phyloP scores from a whole-genome alignment of 192 early-diverging fungal species.

The Backusella parvicylindrica region DNA sequence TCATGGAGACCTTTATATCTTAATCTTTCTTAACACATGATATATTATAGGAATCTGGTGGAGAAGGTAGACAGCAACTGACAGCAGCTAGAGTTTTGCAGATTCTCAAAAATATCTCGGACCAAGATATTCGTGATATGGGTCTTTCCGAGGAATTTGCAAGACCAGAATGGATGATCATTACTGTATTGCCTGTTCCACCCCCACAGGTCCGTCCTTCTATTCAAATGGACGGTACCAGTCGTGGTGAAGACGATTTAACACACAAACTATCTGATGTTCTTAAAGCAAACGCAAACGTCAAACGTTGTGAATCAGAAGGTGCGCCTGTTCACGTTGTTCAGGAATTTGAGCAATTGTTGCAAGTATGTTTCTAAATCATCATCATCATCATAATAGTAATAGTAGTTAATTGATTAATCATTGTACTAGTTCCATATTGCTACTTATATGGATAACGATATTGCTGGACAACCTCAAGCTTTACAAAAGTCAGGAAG shows the following conservation, averaged over 20 bases:
- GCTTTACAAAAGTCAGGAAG: slow-evolving; percentile 91
- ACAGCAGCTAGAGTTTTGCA: slow-evolving; percentile 74
- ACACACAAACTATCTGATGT: slow-evolving; percentile 93
- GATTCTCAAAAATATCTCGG: slow-evolving; percentile 83
- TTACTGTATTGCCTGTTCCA: slow-evolving; percentile 91
- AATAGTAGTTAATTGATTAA: not conserved
- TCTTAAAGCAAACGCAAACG: slow-evolving; percentile 86
- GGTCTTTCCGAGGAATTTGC: slow-evolving; percentile 89
- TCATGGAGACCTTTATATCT: not conserved
- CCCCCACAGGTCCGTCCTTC: slow-evolving; percentile 96
- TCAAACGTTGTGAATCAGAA: slow-evolving; percentile 78
- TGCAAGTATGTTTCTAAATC: slow-evolving; percentile 44
- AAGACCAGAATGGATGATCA: slow-evolving; percentile 98
- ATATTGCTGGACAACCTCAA: slow-evolving; percentile 86
- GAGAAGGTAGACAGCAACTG: slow-evolving; percentile 61
- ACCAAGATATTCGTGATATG: slow-evolving; percentile 82
- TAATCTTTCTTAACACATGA: not conserved
- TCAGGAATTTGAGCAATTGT: slow-evolving; percentile 80
- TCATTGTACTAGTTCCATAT: slow-evolving; percentile 70
- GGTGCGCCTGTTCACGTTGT: slow-evolving; percentile 87
- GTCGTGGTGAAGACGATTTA: slow-evolving; percentile 93
- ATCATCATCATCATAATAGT: not conserved
- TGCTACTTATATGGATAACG: slow-evolving; percentile 98
- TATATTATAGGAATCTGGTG: slow-evolving; percentile 40
- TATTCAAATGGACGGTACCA: slow-evolving; percentile 88